These are phyloP conservation scores for Aphanomyces euteiches DNA, from an alignment of 352 stramenopile genomes.

Conservation along the genomic window DNA sequence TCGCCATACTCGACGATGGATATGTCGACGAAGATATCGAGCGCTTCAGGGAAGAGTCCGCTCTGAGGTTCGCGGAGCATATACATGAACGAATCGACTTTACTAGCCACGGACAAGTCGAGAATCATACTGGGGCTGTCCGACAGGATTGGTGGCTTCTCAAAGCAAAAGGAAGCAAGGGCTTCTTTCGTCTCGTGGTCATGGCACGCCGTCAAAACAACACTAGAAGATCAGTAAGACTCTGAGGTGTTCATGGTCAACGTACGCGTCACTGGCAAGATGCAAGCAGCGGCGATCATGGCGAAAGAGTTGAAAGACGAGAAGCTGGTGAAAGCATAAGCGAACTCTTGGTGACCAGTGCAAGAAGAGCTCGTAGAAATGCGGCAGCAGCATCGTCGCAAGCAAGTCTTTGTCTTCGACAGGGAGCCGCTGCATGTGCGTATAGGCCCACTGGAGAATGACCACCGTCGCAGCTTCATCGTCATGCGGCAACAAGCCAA, in stretches of 20 bases:
- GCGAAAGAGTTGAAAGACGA: slow-evolving; percentile 61
- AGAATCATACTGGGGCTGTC: slow-evolving; percentile 20
- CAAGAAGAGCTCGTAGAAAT: slow-evolving; percentile 55
- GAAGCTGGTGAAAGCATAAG: slow-evolving; percentile 60
- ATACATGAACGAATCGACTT: slow-evolving; percentile 18
- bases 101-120: slow-evolving; percentile 16
- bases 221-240: background rate
- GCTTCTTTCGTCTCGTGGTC: background rate
- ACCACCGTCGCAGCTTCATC: background rate
- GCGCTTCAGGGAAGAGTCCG: slow-evolving; percentile 6
- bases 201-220: background rate
- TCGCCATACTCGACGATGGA: slow-evolving; percentile 5
- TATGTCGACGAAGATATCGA: slow-evolving; percentile 12
- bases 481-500: background rate
- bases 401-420: slow-evolving; percentile 43
- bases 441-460: background rate
- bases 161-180: background rate
- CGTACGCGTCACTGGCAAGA: slow-evolving; percentile 49
- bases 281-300: slow-evolving; percentile 58
- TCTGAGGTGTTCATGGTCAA: background rate
- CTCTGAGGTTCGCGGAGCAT: background rate
- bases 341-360: slow-evolving; percentile 75
- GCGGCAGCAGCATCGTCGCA: slow-evolving; percentile 57
- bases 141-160: background rate
- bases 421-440: slow-evolving; percentile 7